phyloP scores from a whole-genome alignment of 306 rosid genomes.

The Lathyrus aphaca region DNA sequence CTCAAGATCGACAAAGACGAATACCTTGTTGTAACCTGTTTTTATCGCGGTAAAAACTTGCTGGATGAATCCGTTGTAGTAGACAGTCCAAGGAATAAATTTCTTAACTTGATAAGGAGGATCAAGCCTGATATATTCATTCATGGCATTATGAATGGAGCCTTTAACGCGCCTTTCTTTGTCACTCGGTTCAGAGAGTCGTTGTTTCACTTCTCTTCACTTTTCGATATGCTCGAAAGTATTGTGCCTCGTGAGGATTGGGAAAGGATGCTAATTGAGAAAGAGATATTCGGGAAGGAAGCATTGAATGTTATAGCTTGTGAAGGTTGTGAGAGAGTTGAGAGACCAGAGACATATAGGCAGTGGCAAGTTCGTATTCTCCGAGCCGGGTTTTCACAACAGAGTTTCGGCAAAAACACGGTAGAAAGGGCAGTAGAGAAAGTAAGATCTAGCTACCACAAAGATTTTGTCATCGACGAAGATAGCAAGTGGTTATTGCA shows the following conservation, averaged over 20 bases:
- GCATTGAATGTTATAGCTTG: conserved; percentile 93
- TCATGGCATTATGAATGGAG: conserved; percentile 78
- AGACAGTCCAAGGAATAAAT: conserved; percentile 66
- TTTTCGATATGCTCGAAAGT: conserved; percentile 92
- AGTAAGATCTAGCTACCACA: conserved; percentile 68
- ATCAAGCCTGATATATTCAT: conserved; percentile 76
- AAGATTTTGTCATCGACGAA: conserved; percentile 87
- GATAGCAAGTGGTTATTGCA: conserved; percentile 82
- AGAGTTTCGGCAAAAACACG: conserved; percentile 44
- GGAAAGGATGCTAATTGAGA: conserved; percentile 91
- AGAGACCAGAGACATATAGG: conserved; percentile 93
- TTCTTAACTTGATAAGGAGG: conserved; percentile 74
- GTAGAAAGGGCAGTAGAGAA: conserved; percentile 56
- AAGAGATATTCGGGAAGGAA: conserved; percentile 83
- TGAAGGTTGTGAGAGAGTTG: conserved; percentile 95
- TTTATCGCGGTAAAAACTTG: conserved; percentile 78
- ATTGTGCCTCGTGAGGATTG: conserved; percentile 84
- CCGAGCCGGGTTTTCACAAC: conserved; percentile 78
- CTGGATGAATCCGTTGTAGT: conserved; percentile 81
- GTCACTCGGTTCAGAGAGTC: conserved; percentile 95
- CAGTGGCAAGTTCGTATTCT: conserved; percentile 91
- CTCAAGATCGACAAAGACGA: conserved; percentile 81
- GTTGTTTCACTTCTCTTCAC: conserved; percentile 83
- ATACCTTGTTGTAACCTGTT: conserved; percentile 69
- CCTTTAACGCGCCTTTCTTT: conserved; percentile 90